Evolutionary conservation across 345 rosid species (phyloP), one percentile per base, ranked within the genome.

Genomic region (Bruguiera gymnorhiza): DNA sequence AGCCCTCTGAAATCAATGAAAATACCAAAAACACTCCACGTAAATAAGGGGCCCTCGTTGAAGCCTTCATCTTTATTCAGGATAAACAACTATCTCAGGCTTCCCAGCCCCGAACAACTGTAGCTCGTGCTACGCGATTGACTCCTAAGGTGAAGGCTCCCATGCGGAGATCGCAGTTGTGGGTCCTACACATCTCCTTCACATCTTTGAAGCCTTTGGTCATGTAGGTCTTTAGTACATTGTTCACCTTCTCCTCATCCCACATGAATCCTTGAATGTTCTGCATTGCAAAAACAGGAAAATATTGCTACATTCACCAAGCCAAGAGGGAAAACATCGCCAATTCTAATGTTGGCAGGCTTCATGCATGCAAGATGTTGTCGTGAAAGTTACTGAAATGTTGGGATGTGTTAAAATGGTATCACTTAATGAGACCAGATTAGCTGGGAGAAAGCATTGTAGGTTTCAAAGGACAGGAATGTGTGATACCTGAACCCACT

Each of bases 201-300:
- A 92, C 73, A 53, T 84, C 91, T 76, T 81, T 81, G 76, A 89
- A 95, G n/a, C 93, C 96, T 37, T 68, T 84, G 29, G 78, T 95
- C 97, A 92, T 95, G 79, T 92, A 95, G 18, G 80, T 92, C 78
- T 27, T 76, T 1, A 95, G 87, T 80, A 86, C 99, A 24, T 65
- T 64, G 83, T 92, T 90, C 75, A 94, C 98, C 72, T 90, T 90
- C 82, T 84, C 89, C 53, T 90, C 98, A 21, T 90, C 92, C 98
- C 98, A 93, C 98, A 89, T 84, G 87, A 94, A 94, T 19, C 96
- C 98, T 83, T 94, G 98, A 63, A 94, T 91, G 80, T 94, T 91
- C 96, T 93, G 88, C 76, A 73, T 36, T 70, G 23, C 63, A 60
- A 46, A 52, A 55, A 51, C 36, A 8, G 37, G 8, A 59, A 26